phyloP scores from a whole-genome alignment of 805 yeast genomes.

The Myxozyma mucilagina region DNA sequence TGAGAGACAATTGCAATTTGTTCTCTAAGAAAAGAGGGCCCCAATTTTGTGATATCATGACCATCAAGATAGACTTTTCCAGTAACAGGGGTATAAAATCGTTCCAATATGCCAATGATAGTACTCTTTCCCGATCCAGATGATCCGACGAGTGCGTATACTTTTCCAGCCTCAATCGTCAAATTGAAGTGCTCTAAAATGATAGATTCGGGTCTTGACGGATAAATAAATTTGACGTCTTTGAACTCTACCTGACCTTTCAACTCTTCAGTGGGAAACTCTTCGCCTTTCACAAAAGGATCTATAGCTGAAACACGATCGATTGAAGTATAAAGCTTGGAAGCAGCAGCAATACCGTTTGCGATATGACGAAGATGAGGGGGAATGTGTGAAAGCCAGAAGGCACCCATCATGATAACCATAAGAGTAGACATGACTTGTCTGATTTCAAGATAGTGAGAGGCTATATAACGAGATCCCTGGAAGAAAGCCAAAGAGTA shows the following conservation, averaged over 20 bases:
- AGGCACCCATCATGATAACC: constrained; percentile 40
- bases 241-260: constrained; percentile 43
- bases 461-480: constrained; percentile 33
- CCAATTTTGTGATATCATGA: constrained; percentile 49
- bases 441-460: constrained; percentile 29
- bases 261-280: constrained; percentile 13
- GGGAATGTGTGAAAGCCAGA: constrained; percentile 44
- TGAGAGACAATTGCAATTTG: constrained; percentile 63
- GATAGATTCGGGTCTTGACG: constrained; percentile 36
- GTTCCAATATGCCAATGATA: constrained; percentile 54
- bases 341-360: constrained; percentile 45
- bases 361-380: constrained; percentile 43
- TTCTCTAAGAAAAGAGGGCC: constrained; percentile 53
- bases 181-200: constrained; percentile 34
- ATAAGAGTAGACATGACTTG: constrained; percentile 33
- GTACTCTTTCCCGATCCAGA: constrained; percentile 51
- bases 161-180: constrained; percentile 67
- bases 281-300: constrained; percentile 33
- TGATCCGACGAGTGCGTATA: constrained; percentile 91
- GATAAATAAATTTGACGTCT: constrained; percentile 37
- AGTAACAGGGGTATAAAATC: constrained; percentile 56
- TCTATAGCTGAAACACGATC: constrained; percentile 46
- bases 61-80: constrained; percentile 54
- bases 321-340: constrained; percentile 45
- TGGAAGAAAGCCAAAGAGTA: constrained; percentile 48